Conservation (phyloP, 345 rosid species). For the Lenwebbia sp. region DNA sequence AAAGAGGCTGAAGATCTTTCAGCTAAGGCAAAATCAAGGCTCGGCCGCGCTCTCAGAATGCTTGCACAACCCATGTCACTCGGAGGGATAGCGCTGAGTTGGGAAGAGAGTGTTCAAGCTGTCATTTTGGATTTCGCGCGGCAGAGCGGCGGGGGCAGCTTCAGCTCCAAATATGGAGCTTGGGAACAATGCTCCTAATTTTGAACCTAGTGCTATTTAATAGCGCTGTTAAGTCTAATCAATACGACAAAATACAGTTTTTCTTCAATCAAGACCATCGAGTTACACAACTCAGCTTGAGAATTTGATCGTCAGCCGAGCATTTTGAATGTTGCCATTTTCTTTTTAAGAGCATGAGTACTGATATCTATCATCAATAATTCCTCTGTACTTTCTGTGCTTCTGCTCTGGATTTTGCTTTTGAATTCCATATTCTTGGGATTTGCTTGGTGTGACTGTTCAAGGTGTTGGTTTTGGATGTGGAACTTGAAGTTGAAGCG, state of each 20-base stretch:
- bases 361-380: neutral
- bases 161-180: slow-evolving; percentile 30
- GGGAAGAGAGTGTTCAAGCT: slow-evolving; percentile 19
- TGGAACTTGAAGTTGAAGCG: neutral
- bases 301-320: neutral
- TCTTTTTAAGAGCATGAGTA: neutral
- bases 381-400: neutral
- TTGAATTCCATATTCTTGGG: neutral
- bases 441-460: neutral
- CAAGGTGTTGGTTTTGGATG: neutral
- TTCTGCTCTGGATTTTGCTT: neutral
- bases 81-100: slow-evolving; percentile 16
- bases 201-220: neutral
- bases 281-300: neutral
- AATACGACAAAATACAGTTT: neutral
- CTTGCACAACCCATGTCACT: slow-evolving; percentile 27
- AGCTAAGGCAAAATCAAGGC: slow-evolving; percentile 13
- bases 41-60: slow-evolving; percentile 8
- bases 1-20: slow-evolving; percentile 19
- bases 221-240: neutral
- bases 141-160: slow-evolving; percentile 31
- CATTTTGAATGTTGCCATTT: neutral
- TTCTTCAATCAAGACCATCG: neutral
- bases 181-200: slow-evolving; percentile 14
- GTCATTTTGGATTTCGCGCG: slow-evolving; percentile 17